phyloP scores from a whole-genome alignment of 257 asterid species.

The Jacaranda copaia region DNA sequence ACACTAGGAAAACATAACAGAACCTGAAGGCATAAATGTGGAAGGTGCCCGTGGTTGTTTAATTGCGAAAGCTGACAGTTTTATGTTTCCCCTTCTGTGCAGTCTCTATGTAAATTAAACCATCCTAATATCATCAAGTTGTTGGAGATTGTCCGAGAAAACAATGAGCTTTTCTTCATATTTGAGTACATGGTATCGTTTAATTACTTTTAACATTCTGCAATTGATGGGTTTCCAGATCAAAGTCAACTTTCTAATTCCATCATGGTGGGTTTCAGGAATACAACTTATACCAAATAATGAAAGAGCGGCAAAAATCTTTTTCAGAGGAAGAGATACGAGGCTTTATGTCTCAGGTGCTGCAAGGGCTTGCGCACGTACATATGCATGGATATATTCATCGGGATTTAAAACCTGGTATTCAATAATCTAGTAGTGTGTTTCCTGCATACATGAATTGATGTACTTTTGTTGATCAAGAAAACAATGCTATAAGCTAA shows the following conservation, averaged over 20 bases:
- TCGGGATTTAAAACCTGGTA: conserved; percentile 98
- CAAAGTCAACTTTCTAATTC: neutral
- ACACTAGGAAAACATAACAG: conserved; percentile 25
- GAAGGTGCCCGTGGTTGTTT: conserved; percentile 14
- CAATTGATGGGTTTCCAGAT: neutral
- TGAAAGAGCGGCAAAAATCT: conserved; percentile 72
- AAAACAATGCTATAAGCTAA: conserved; percentile 29
- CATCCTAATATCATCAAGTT: conserved; percentile 91
- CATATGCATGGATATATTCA: conserved; percentile 88
- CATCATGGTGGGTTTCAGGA: conserved; percentile 54
- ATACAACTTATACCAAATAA: conserved; percentile 81
- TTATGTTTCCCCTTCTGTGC: conserved; percentile 41
- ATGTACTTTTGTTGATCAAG: neutral
- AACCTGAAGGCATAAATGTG: conserved; percentile 13
- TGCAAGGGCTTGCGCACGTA: conserved; percentile 86
- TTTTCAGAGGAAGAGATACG: conserved; percentile 86
- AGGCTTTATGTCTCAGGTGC: conserved; percentile 81
- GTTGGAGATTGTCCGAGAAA: conserved; percentile 91
- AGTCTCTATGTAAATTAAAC: conserved; percentile 84
- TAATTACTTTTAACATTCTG: conserved; percentile 14
- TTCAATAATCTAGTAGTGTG: conserved; percentile 24
- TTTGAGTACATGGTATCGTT: conserved; percentile 89
- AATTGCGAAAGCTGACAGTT: conserved; percentile 19
- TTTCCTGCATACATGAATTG: conserved; percentile 13
- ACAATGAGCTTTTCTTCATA: conserved; percentile 92